These are phyloP conservation scores for Chrysanthemum lavandulifolium DNA, from an alignment of 129 eudicot genomes.

Conservation along the genomic window DNA sequence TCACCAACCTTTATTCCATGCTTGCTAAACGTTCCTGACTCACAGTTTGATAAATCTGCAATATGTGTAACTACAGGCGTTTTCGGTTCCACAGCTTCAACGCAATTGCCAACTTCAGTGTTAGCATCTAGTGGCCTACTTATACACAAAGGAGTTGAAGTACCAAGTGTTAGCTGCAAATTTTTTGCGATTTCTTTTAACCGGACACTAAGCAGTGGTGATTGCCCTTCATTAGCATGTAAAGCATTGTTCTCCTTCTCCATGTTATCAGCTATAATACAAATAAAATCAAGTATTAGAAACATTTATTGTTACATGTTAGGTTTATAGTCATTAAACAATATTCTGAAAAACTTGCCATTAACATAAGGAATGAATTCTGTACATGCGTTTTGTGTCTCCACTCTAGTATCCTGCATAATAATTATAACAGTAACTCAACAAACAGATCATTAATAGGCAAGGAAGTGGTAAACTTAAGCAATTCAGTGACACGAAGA, in stretches of 20 bases:
- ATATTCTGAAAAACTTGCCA: conserved; percentile 22
- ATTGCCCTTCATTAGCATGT: conserved; percentile 23
- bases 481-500: background rate
- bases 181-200: conserved; percentile 37
- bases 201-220: conserved; percentile 64
- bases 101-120: conserved; percentile 4
- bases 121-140: conserved; percentile 11
- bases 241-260: conserved; percentile 40
- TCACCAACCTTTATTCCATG: conserved; percentile 67
- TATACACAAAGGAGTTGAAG: conserved; percentile 44
- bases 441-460: background rate
- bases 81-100: conserved; percentile 51
- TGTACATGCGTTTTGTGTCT: background rate
- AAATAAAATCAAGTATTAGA: conserved; percentile 12
- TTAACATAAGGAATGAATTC: conserved; percentile 19
- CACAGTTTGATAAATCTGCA: conserved; percentile 33
- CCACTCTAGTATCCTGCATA: conserved; percentile 41
- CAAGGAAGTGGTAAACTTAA: background rate
- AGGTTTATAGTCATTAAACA: conserved; percentile 5
- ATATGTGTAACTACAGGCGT: conserved; percentile 49
- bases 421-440: background rate
- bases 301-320: background rate
- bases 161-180: background rate
- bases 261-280: conserved; percentile 31
- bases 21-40: conserved; percentile 47